Evolutionary conservation across 495 filamentous ascomycete species (phyloP), one percentile per base, ranked within the genome.

Genomic region (Neurospora terricola): DNA sequence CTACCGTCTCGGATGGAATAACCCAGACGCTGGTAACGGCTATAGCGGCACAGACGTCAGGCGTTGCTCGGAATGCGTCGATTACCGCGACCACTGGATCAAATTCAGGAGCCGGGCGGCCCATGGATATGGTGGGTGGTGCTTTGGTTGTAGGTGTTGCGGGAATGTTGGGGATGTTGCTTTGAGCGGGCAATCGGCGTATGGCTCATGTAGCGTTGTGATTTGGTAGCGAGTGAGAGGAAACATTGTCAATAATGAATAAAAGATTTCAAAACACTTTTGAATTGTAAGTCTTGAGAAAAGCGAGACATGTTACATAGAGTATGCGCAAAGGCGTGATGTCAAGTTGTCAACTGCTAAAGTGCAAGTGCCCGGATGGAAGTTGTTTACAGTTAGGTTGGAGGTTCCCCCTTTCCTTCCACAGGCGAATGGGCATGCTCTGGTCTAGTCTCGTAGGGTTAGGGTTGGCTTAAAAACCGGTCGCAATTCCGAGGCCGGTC

Each of bases 1-100:
- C 36, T n/a, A 73, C 72, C n/a, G 68, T 73, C 7, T 23, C 72
- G 11, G 36, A 73, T 30, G 72, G 72, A n/a, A 27, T 73, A 37
- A 73, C 72, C 3, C 11, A 23, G 11, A 73, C 72, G 6, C 30
- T 40, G 39, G 66, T 73, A 9, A 70, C 72, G 14, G 68, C 72
- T 30, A 45, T 73, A 21, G 27, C 72, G 4, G 40, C 39, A 21
- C 71, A 72, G 23, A 73, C 72, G 36, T 69, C 66, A 5, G 18
- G 27, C n/a, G 10, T 48, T 34, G 23, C 54, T 16, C 54, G 14
- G 27, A 66, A 66, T 27, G 27, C 54, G 54, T 9, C 54, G 12
- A 9, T 14, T 30, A 66, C 27, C 14, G 2, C 54, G 30, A 34
- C 27, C 7, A 36, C 14, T 36, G 14, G 54, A 66, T 62, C 72